phyloP scores from a whole-genome alignment of 257 asterid species.

The Solanum tacnaense region DNA sequence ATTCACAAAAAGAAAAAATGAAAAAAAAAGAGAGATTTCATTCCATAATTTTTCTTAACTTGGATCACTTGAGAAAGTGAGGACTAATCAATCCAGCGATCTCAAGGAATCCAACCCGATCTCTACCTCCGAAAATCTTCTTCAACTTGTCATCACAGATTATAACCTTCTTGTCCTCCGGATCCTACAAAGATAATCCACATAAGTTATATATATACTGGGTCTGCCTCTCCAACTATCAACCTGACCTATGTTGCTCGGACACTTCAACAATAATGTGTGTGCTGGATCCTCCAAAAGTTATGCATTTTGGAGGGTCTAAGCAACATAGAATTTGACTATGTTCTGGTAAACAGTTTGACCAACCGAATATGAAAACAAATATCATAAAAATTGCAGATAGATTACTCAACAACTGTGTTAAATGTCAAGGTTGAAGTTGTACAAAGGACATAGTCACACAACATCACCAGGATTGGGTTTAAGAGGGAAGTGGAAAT shows the following conservation, averaged over 20 bases:
- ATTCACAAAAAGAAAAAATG: not conserved
- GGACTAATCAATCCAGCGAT: conserved; percentile 80
- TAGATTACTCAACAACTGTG: not conserved
- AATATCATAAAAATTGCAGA: not conserved
- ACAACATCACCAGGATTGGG: not conserved
- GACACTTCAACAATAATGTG: not conserved
- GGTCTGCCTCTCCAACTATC: not conserved
- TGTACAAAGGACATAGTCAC: not conserved
- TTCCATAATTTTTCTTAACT: not conserved
- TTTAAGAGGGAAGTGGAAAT: not conserved
- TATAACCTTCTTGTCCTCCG: conserved; percentile 66
- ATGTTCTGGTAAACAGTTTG: not conserved
- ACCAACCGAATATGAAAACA: not conserved
- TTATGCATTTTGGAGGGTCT: not conserved
- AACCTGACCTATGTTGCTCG: not conserved
- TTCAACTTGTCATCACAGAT: conserved; percentile 88
- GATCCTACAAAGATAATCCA: conserved; percentile 38
- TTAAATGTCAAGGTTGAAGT: not conserved
- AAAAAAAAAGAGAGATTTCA: not conserved
- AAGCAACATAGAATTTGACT: not conserved
- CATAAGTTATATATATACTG: not conserved
- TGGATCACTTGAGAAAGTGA: conserved; percentile 46
- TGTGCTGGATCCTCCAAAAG: not conserved
- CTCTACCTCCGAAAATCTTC: conserved; percentile 54
- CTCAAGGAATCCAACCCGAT: conserved; percentile 82